Evolutionary conservation across 345 rosid species (phyloP), one percentile per base, ranked within the genome.

Genomic region (Excoecaria agallocha): DNA sequence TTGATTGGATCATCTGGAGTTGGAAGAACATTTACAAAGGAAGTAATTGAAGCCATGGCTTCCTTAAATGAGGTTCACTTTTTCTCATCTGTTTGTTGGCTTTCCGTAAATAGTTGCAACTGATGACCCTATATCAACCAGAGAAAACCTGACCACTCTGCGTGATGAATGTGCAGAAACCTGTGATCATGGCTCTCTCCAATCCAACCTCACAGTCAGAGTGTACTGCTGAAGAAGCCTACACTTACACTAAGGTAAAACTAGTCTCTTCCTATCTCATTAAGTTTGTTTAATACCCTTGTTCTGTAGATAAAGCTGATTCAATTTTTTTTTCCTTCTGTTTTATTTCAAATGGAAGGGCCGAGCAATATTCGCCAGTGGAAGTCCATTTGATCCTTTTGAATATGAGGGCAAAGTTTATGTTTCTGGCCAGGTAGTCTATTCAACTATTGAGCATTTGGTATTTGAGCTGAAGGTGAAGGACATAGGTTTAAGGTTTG

Each of bases 211-310:
- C 99, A 30, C 98, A 93, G 77, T 87, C 98, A 0, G 98, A 92
- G 77, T 95, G 99, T 70, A 95, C 97, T 0, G 99, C 99, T 2
- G 93, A 91, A 82, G 93, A 95, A 83, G 99, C 99, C 50, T 95
- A 95, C 73, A 81, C 84, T 57, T 95, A 98, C 98, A 91, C 83
- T 67, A 69, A 92, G 90, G 98, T 90, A 85, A 70, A 46, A n/a
- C 9, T 5, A 25, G 3, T 35, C 24, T 45, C 41, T 9, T 68
- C 56, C 41, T 25, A 63, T 22, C 25, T 3, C 63, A 57, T 59
- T 13, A 70, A 41, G 37, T 55, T 54, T 39, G 37, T 54, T n/a
- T 70, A 37, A 25, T 9, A 10, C 6, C 64, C 68, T n/a, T 54
- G 22, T 20, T 39, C 3, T n/a, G 30, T 38, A 41, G 22, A n/a